A percentile compares a stretch with the other conserved stretches of the same genome.
phyloP scores from a whole-genome alignment of 257 asterid species.

The Plectranthus barbatus region DNA sequence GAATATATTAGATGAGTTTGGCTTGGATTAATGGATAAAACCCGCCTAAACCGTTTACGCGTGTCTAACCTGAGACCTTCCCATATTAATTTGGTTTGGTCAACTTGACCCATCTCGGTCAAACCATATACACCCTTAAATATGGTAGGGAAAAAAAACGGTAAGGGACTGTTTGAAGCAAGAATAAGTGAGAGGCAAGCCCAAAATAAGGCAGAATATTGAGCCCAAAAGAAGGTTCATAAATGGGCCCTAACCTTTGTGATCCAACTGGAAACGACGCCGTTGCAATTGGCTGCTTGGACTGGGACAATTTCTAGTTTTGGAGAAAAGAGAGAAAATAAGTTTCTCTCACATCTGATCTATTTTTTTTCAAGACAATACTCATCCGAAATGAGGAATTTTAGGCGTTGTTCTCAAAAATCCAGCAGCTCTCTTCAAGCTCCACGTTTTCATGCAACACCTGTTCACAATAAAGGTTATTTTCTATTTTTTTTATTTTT shows the following conservation, averaged over 20 bases:
- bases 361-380: slow-evolving; percentile 1
- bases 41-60: no score
- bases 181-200: no score
- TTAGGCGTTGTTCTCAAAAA: slow-evolving; percentile 8
- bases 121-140: no score
- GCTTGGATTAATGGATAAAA: no score
- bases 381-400: slow-evolving; percentile 1
- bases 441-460: slow-evolving; percentile 18
- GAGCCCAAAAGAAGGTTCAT: not conserved
- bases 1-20: no score
- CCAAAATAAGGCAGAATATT: no score
- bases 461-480: slow-evolving; percentile 7
- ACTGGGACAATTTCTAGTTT: not conserved
- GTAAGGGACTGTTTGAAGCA: no score
- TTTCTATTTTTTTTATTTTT: not conserved
- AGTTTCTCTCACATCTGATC: slow-evolving; percentile 24
- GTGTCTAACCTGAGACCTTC: no score
- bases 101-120: no score
- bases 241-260: no score
- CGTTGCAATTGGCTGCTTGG: not conserved
- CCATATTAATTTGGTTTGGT: no score
- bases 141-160: no score
- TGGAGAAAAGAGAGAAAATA: not conserved
- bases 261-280: not conserved
- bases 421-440: slow-evolving; percentile 3